These are phyloP conservation scores for Porogramme epimiltina DNA, from an alignment of 1,284 basidiomycete species.

Conservation along the genomic window DNA sequence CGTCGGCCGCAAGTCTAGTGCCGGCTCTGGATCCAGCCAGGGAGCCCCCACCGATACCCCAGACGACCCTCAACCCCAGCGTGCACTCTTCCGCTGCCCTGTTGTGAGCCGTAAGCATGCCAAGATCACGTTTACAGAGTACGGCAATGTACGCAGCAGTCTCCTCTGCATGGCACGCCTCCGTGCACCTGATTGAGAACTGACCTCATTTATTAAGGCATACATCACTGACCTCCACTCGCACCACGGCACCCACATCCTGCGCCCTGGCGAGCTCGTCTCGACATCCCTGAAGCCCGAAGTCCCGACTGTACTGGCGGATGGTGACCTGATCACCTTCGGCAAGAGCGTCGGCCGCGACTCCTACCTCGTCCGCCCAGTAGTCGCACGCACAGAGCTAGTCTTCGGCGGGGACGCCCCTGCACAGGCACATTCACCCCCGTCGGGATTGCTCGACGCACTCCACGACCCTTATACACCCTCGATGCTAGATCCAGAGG, in stretches of 20 bases:
- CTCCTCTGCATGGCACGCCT: too few species aligned
- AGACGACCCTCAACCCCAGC: constrained; percentile 35
- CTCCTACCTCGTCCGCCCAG: constrained; percentile 56
- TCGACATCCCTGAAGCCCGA: constrained; percentile 49
- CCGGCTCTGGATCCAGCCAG: constrained; percentile 4
- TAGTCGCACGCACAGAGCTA: constrained; percentile 60
- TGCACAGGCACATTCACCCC: constrained; percentile 13
- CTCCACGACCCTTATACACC: not conserved
- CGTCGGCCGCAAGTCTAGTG: constrained; percentile 52
- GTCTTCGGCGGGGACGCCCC: constrained; percentile 36
- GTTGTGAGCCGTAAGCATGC: constrained; percentile 70
- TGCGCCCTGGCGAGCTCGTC: constrained; percentile 45
- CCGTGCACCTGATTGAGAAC: not conserved
- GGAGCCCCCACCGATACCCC: not conserved
- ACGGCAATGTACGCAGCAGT: constrained; percentile 49
- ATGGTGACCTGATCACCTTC: constrained; percentile 71
- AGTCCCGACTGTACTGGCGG: constrained; percentile 48
- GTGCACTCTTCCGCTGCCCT: constrained; percentile 60
- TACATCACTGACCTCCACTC: constrained; percentile 61
- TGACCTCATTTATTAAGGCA: constrained; percentile 36
- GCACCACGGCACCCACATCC: constrained; percentile 65
- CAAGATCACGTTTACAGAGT: constrained; percentile 62
- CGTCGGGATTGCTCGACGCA: constrained; percentile 10
- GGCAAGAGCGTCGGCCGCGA: constrained; percentile 70
- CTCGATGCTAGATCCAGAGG: too few species aligned